Evolutionary conservation across 257 asterid species (phyloP).

Genomic region (Forsythia suspensa): DNA sequence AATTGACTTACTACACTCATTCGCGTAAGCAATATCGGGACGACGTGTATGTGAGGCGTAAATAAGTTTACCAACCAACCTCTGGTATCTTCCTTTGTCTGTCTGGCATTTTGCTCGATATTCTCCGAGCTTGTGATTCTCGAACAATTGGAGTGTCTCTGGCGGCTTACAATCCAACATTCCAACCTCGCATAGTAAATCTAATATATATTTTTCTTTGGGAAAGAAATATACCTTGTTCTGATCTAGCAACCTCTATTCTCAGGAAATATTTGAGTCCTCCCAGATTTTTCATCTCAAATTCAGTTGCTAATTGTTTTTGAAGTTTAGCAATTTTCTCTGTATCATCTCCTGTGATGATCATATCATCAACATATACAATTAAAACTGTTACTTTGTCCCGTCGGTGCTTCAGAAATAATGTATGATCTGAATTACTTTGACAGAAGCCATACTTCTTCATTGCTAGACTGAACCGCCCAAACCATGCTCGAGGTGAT

Average conservation of each 20-base stretch:
- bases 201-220: neutral
- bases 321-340: neutral
- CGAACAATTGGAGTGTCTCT: neutral
- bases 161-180: neutral
- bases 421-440: no score
- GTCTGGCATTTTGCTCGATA: neutral
- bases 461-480: no score
- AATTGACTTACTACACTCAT: no score
- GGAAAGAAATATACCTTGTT: neutral
- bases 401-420: no score
- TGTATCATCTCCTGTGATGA: neutral
- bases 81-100: no score
- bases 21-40: no score
- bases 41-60: no score
- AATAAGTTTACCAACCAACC: no score
- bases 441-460: no score
- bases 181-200: neutral
- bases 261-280: neutral
- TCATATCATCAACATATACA: neutral
- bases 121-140: neutral
- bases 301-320: neutral
- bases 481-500: no score
- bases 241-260: neutral
- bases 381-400: no score
- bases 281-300: conserved; percentile 14